A percentile compares a stretch with the other conserved stretches of the same genome.
These are phyloP conservation scores for Amanita phalloides DNA, from an alignment of 768 basidiomycete genomes.

Conservation along the genomic window DNA sequence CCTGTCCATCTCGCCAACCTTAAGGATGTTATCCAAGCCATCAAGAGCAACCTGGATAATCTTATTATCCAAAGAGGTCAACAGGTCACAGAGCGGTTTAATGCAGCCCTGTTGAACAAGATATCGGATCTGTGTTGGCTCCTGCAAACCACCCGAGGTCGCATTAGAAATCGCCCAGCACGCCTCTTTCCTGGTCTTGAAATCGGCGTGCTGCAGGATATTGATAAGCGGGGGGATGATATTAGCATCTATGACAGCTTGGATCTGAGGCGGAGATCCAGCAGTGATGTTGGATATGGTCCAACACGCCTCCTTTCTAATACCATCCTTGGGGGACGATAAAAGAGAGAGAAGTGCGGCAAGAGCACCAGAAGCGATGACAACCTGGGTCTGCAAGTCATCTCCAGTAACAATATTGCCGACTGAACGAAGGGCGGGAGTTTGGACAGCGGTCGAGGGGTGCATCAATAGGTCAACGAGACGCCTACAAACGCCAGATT, in stretches of 20 bases:
- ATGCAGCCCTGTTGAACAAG: constrained; percentile 97
- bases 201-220: constrained; percentile 94
- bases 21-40: constrained; percentile 95
- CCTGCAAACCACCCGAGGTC: constrained; percentile 93
- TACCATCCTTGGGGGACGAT: constrained; percentile 96
- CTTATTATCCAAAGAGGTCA: constrained; percentile 99
- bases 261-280: constrained; percentile 94
- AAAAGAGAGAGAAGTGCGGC: constrained; percentile 88
- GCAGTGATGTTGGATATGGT: constrained; percentile 99
- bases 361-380: constrained; percentile 95
- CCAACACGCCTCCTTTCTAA: constrained; percentile 99
- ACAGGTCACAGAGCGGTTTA: constrained; percentile 93
- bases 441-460: constrained; percentile 91
- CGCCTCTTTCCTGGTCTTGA: constrained; percentile 99
- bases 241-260: constrained; percentile 94
- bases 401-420: constrained; percentile 99
- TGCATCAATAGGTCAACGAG: constrained; percentile 97
- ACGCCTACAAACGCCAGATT: constrained; percentile 94
- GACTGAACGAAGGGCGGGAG: constrained; percentile 94
- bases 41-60: constrained; percentile 98
- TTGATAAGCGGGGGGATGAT: constrained; percentile 98
- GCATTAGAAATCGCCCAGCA: constrained; percentile 99
- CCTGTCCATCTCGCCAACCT: constrained; percentile 95
- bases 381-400: constrained; percentile 97
- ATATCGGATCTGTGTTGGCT: constrained; percentile 95